These are phyloP conservation scores for Diaporthe caulivora DNA, from an alignment of 2,329 filamentous ascomycete species.

Conservation along the genomic window DNA sequence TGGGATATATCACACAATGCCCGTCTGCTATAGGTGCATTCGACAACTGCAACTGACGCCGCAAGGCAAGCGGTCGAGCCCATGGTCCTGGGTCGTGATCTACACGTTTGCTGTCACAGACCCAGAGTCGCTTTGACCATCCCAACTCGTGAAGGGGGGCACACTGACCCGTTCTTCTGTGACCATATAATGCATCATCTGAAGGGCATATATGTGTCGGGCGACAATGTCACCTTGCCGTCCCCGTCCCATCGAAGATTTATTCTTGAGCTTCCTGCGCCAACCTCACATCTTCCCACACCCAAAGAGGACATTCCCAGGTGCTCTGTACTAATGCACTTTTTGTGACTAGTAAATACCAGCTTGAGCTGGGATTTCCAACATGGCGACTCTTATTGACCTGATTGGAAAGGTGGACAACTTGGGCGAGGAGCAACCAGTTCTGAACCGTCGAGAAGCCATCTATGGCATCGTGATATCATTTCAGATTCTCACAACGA, in stretches of 20 bases:
- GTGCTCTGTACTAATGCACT: background rate
- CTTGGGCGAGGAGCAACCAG: conserved; percentile 38
- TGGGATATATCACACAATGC: conserved; percentile 15
- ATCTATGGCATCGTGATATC: conserved; percentile 42
- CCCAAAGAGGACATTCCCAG: background rate
- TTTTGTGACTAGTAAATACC: background rate
- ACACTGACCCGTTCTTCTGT: conserved; percentile 11
- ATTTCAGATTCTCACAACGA: conserved; percentile 37
- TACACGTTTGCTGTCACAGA: conserved; percentile 22
- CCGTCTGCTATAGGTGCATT: conserved; percentile 8
- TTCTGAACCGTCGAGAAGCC: conserved; percentile 38
- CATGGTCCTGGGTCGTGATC: conserved; percentile 7
- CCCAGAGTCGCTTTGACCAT: conserved; percentile 21
- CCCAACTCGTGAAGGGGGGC: conserved; percentile 1
- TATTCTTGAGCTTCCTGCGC: background rate
- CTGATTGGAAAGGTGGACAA: conserved; percentile 42
- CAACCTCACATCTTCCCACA: background rate
- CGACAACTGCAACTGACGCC: background rate
- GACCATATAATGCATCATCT: background rate
- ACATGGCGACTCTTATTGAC: conserved; percentile 37
- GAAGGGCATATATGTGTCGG: background rate
- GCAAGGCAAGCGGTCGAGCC: conserved; percentile 14
- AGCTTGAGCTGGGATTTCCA: background rate
- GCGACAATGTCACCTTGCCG: background rate
- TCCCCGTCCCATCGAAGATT: background rate